phyloP scores from a whole-genome alignment of 1,284 basidiomycete genomes.

The Ustilago nuda region DNA sequence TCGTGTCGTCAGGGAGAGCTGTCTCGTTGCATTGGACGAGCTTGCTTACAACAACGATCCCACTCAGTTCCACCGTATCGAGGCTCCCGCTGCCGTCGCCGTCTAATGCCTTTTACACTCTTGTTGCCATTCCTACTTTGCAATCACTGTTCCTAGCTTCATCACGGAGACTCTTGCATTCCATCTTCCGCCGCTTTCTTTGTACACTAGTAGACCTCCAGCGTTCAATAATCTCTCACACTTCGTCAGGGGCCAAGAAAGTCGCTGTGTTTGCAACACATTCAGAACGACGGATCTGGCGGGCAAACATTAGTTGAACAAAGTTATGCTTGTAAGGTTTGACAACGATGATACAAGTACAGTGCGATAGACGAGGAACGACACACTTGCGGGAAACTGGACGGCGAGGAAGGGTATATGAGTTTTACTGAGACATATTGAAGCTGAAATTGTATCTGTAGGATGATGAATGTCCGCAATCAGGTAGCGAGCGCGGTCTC shows the following conservation, averaged over 20 bases:
- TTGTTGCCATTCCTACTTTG: conserved; percentile 1
- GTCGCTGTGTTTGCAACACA: neutral
- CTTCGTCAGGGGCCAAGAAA: neutral
- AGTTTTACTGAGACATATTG: neutral
- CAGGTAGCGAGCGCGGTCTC: conserved; percentile 22
- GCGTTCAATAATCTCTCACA: neutral
- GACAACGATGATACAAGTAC: conserved; percentile 14
- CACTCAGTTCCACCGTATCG: conserved; percentile 67
- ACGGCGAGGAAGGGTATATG: conserved; percentile 18
- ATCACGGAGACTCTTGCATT: neutral
- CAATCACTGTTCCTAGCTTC: conserved; percentile 2
- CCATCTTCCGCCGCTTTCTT: neutral
- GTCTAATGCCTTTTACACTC: conserved; percentile 7
- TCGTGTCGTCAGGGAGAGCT: conserved; percentile 91
- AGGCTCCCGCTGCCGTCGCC: conserved; percentile 24
- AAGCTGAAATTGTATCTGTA: neutral
- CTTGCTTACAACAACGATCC: conserved; percentile 69
- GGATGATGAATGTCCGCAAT: neutral
- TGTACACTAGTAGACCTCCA: conserved; percentile 24
- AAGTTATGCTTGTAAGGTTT: conserved; percentile 18
- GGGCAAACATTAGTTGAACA: neutral
- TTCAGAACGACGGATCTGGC: neutral
- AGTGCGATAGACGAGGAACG: conserved; percentile 10
- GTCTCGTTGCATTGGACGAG: conserved; percentile 89
- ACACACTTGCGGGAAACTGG: neutral